Percentiles rank a stretch among this genome's conserved stretches.
Conservation (phyloP, 2,329 filamentous ascomycete species). For the Pseudogymnoascus sp. region DNA sequence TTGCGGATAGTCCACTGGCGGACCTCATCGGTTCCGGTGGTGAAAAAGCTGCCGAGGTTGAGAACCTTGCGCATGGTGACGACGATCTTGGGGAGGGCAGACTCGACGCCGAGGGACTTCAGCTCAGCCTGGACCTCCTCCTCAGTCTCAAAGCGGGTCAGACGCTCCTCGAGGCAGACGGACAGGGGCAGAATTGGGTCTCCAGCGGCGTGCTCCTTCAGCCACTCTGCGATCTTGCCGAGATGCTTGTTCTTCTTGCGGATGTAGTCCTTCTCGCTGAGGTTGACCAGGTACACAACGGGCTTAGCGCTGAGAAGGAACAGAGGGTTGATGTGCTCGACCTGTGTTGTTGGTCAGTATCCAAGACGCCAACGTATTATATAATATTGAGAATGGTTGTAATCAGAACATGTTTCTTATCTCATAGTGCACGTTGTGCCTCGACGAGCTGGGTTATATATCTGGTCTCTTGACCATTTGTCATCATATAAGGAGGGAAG, state of each 20-base stretch:
- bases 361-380: conserved; percentile 18
- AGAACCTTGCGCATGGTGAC: conserved; percentile 86
- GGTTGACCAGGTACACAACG: conserved; percentile 92
- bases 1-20: conserved; percentile 96
- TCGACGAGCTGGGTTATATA: conserved; percentile 94
- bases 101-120: conserved; percentile 80
- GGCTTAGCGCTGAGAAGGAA: conserved; percentile 94
- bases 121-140: conserved; percentile 73
- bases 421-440: conserved; percentile 80
- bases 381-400: conserved; percentile 15
- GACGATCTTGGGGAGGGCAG: conserved; percentile 84
- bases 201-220: conserved; percentile 79
- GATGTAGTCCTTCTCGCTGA: conserved; percentile 94
- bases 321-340: conserved; percentile 95
- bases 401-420: conserved; percentile 46
- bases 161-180: conserved; percentile 83
- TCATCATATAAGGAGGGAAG: conserved; percentile 65
- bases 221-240: conserved; percentile 86
- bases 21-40: conserved; percentile 88
- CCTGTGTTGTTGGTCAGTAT: conserved; percentile 41
- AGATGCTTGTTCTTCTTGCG: conserved; percentile 99
- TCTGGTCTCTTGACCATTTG: conserved; percentile 92
- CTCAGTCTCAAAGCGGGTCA: conserved; percentile 72
- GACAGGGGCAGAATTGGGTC: conserved; percentile 93
- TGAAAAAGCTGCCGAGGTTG: conserved; percentile 94